These are phyloP conservation scores for Vanrija sp. DNA, from an alignment of 1,284 basidiomycete genomes.

Conservation along the genomic window DNA sequence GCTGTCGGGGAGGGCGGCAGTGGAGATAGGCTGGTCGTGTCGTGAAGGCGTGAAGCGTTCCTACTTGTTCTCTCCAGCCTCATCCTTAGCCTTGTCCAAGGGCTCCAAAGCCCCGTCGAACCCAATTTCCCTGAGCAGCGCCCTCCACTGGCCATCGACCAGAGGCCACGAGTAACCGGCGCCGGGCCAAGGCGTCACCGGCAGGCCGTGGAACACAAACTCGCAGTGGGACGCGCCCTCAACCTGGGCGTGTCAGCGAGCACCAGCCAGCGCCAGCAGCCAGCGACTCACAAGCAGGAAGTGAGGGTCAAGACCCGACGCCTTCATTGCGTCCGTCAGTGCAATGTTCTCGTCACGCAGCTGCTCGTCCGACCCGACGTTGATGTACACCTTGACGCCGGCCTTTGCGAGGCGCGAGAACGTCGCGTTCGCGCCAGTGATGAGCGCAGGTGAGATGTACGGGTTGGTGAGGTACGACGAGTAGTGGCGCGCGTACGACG, in stretches of 20 bases:
- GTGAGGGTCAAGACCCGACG: conserved; percentile 3
- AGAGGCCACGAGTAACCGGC: conserved; percentile 13
- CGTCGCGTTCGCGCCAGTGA: background rate
- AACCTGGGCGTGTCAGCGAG: background rate
- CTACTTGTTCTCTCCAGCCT: too few species aligned
- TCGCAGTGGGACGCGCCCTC: conserved; percentile 12
- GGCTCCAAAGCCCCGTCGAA: too few species aligned
- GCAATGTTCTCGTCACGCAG: conserved; percentile 7
- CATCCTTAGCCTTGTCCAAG: too few species aligned
- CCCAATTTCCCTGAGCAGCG: too few species aligned
- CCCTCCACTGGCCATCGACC: too few species aligned
- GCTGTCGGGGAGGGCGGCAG: too few species aligned
- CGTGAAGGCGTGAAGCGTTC: too few species aligned
- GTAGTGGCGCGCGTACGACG: conserved; percentile 3
- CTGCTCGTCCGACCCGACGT: conserved; percentile 11
- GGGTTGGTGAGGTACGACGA: conserved; percentile 1
- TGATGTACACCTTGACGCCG: conserved; percentile 8
- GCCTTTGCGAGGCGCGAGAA: conserved; percentile 9
- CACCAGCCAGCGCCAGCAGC: too few species aligned
- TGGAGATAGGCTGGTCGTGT: too few species aligned
- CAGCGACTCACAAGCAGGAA: background rate
- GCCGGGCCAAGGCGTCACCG: conserved; percentile 4
- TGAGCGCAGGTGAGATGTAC: conserved; percentile 10
- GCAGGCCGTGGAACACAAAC: conserved; percentile 5
- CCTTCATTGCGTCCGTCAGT: conserved; percentile 2